Evolutionary conservation across 306 rosid species (phyloP).

Genomic region (Cucumis cinereus): DNA sequence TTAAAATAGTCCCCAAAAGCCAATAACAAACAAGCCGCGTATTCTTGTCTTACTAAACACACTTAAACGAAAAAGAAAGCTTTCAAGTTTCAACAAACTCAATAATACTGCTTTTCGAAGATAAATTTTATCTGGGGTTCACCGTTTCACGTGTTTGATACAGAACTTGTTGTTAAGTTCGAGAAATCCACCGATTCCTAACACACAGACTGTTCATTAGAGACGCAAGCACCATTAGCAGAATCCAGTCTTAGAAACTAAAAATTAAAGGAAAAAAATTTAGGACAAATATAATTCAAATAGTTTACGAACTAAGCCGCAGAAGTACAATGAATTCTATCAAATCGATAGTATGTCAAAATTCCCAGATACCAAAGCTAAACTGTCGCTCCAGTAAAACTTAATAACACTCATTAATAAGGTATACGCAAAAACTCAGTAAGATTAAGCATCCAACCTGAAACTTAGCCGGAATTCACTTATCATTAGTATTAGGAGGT

Average conservation of each 20-base stretch:
- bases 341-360: background rate
- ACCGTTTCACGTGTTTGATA: background rate
- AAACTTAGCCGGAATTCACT: background rate
- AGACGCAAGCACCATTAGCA: background rate
- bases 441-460: conserved; percentile 7
- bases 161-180: background rate
- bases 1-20: background rate
- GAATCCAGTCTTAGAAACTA: background rate
- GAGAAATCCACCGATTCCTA: background rate
- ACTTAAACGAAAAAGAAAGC: background rate
- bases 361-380: background rate
- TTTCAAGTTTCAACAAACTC: background rate
- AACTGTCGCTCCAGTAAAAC: background rate
- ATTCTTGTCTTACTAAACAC: background rate
- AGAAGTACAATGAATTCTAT: background rate
- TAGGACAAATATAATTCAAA: background rate
- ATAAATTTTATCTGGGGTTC: background rate
- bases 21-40: background rate
- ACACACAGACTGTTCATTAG: background rate
- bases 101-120: background rate
- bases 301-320: background rate
- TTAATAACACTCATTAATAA: background rate
- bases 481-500: conserved; percentile 5
- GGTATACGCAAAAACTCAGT: background rate
- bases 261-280: background rate